These are phyloP conservation scores for Trichoderma semiorbis DNA, from an alignment of 2,329 filamentous ascomycete genomes.

Conservation along the genomic window DNA sequence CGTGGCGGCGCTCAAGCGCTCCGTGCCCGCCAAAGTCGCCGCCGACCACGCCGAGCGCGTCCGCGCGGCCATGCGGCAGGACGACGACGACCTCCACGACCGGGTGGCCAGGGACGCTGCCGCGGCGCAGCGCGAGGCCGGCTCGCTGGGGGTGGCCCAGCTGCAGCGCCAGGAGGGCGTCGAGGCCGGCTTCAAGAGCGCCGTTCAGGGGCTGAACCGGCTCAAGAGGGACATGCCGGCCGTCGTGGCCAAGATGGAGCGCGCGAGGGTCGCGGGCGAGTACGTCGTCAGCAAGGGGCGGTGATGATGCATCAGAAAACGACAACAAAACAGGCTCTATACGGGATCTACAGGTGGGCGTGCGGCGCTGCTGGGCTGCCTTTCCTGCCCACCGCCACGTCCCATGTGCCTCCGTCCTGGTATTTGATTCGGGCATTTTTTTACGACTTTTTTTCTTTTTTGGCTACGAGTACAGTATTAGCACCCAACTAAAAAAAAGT, in stretches of 20 bases:
- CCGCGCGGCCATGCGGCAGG: constrained; percentile 39
- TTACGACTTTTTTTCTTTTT: neutral
- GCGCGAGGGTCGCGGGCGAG: constrained; percentile 56
- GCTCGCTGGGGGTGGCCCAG: constrained; percentile 26
- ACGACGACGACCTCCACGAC: constrained; percentile 44
- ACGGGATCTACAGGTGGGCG: neutral
- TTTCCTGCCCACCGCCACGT: neutral
- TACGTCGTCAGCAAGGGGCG: constrained; percentile 44
- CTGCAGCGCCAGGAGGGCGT: constrained; percentile 44
- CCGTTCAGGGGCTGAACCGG: constrained; percentile 49
- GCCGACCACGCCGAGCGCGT: constrained; percentile 40
- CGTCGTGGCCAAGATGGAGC: constrained; percentile 62
- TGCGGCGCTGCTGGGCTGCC: neutral
- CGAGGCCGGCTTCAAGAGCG: constrained; percentile 44
- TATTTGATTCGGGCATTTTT: constrained; percentile 10
- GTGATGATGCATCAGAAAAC: neutral
- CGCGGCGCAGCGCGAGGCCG: constrained; percentile 13
- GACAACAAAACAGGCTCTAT: neutral
- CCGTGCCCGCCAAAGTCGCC: constrained; percentile 47
- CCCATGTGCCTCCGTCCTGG: constrained; percentile 8
- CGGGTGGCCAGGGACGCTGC: constrained; percentile 23
- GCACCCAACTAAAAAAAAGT: neutral
- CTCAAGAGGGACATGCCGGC: constrained; percentile 60
- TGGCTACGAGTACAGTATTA: neutral
- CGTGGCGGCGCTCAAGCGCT: constrained; percentile 57